Evolutionary conservation across 1,284 basidiomycete species (phyloP).

Genomic region (Cryptococcus amylolentus): DNA sequence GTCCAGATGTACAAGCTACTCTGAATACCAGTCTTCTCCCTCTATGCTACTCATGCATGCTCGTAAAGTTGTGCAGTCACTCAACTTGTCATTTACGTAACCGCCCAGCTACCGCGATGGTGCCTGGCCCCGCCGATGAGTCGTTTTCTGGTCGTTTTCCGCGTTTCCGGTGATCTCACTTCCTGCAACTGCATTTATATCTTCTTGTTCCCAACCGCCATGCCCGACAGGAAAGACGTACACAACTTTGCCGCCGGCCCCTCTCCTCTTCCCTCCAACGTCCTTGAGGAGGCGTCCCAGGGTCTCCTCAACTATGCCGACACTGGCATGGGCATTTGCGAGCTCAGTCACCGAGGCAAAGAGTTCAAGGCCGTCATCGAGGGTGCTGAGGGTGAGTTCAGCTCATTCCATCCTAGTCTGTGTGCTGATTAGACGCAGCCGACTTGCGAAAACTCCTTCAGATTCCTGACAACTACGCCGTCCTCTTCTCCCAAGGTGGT

Average conservation of each 20-base stretch:
- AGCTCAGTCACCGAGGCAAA: conserved; percentile 87
- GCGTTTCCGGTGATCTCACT: background rate
- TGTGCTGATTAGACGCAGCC: conserved; percentile 25
- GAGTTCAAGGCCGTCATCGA: conserved; percentile 73
- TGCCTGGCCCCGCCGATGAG: too few relatives aligned
- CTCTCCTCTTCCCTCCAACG: conserved; percentile 75
- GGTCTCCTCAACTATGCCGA: conserved; percentile 77
- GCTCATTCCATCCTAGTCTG: too few relatives aligned
- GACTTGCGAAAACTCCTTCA: conserved; percentile 69
- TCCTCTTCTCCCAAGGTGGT: conserved; percentile 90
- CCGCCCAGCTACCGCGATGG: too few relatives aligned
- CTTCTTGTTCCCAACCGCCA: background rate
- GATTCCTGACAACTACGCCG: conserved; percentile 76
- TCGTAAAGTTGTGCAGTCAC: too few relatives aligned
- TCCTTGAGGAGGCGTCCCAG: conserved; percentile 70
- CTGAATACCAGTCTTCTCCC: too few relatives aligned
- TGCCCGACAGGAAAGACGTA: conserved; percentile 51
- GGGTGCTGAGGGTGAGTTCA: conserved; percentile 58
- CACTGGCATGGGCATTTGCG: conserved; percentile 88
- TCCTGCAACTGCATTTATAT: background rate
- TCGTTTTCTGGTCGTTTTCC: too few relatives aligned
- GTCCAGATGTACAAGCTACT: too few relatives aligned
- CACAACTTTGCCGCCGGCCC: conserved; percentile 92
- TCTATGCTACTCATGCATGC: too few relatives aligned
- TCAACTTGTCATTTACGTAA: too few relatives aligned